Evolutionary conservation across 2,329 filamentous ascomycete species (phyloP), one percentile per base, ranked within the genome.

Genomic region (Botrytis hyacinthi): DNA sequence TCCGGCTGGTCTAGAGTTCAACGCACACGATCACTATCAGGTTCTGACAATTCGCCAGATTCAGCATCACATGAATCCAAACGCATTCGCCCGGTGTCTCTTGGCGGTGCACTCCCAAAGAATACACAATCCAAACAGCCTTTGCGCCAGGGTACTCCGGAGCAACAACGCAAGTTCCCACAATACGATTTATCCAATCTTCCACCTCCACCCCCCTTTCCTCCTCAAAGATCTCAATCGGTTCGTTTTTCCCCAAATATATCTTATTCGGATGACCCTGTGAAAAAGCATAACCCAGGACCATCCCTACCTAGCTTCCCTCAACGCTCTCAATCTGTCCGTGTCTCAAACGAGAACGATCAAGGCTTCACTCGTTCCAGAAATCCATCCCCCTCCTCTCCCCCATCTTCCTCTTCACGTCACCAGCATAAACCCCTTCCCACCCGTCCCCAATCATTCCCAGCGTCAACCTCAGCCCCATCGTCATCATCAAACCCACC

Each of bases 211-310:
- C 61, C 60, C 12, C 70, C 61, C 3, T 68, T 68, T 10, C 70
- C 59, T 35, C 29, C 61, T 46, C 61, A 67, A 59, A 37, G 70
- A 60, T 60, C 62, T 9, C 70, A 68, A 26, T 72, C 70, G 9
- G 70, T 72, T 37, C 70, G 70, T 22, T 72, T 72, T 37, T 72
- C 70, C 14, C 62, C 61, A 22, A 35, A 72, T 32, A 26, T 70
- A 70, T 70, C 51, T 35, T 70, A 42, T n/a, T 63, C 62, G 37
- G 35, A 72, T 22, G 51, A 44, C 35, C 40, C 37, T 68, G 35
- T 68, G 26, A 68, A 12, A 9, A 68, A 54, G 1, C n/a, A 26
- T 29, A 46, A 60, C 8, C 61, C 48, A 67, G 35, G 42, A 46
- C 12, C n/a, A 22, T 59, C 70, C 20, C 18, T 59, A 29, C 48